Base-by-base conservation (phyloP, 768 basidiomycete species). In the Mycena crocata region DNA sequence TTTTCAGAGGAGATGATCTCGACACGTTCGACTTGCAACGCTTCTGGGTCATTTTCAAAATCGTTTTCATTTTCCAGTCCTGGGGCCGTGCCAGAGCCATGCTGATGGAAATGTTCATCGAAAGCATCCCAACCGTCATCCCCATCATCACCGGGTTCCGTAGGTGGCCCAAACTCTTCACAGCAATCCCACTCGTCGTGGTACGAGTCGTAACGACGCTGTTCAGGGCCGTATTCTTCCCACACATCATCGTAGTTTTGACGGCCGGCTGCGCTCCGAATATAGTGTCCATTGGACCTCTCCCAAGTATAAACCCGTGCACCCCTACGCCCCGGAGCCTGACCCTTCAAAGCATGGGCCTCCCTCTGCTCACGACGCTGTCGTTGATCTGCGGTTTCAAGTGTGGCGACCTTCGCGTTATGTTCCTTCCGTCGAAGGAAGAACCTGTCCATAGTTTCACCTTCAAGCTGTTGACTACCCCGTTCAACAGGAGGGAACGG, bases 101-200 rank as follows among this genome's bases (percentile, higher is more conserved):
- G n/a, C n/a, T n/a, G n/a, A n/a, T n/a, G n/a, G n/a, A n/a, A n/a
- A n/a, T n/a, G n/a, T n/a, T n/a, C n/a, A n/a, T n/a, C n/a, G n/a
- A n/a, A n/a, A n/a, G n/a, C n/a, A n/a, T n/a, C n/a, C n/a, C n/a
- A n/a, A n/a, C n/a, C n/a, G n/a, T 24, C n/a, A n/a, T n/a, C n/a
- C n/a, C n/a, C n/a, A n/a, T n/a, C n/a, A n/a, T n/a, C n/a, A n/a
- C n/a, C n/a, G n/a, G n/a, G n/a, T n/a, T n/a, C n/a, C n/a, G n/a
- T n/a, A n/a, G n/a, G n/a, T n/a, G 40, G 40, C 17, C 50, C 60
- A 24, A 51, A 62, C 15, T 24, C n/a, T 10, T 24, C 44, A 12
- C 52, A 55, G 1, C 55, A 10, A 42, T 64, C 62, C 62, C 62
- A 64, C 34, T 64, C 62, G 13, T 64, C 30, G 24, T 44, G 34